These are phyloP conservation scores for Lyophyllum shimeji DNA, from an alignment of 768 basidiomycete species.

Conservation along the genomic window DNA sequence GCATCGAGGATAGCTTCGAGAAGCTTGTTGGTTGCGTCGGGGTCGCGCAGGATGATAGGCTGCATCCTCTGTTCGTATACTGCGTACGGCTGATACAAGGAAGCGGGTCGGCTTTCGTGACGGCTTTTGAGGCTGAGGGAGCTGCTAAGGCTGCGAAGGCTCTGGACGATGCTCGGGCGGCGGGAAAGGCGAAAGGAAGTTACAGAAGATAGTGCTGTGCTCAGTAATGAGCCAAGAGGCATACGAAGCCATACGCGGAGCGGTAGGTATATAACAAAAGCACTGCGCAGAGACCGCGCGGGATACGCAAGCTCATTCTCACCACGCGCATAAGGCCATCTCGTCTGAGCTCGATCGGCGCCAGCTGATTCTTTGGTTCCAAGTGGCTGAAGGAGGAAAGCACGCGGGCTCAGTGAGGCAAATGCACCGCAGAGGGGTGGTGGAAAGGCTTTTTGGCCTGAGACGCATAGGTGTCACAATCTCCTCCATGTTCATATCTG, in stretches of 20 bases:
- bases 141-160: conserved; percentile 28
- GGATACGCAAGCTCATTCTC: conserved; percentile 23
- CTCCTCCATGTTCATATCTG: conserved; percentile 3
- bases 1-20: conserved; percentile 49
- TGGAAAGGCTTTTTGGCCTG: not conserved
- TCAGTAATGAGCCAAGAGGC: conserved; percentile 37
- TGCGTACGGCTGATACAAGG: conserved; percentile 40
- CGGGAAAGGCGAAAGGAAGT: conserved; percentile 30
- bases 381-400: conserved; percentile 4
- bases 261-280: conserved; percentile 35
- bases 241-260: conserved; percentile 27
- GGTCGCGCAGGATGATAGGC: conserved; percentile 59
- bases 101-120: conserved; percentile 20
- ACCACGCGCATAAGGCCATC: conserved; percentile 16
- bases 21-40: conserved; percentile 53
- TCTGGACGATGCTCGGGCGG: conserved; percentile 31
- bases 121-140: conserved; percentile 23
- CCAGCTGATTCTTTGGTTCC: conserved; percentile 24
- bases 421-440: conserved; percentile 2
- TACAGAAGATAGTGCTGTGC: conserved; percentile 33
- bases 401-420: conserved; percentile 17
- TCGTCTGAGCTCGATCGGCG: conserved; percentile 29
- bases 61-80: conserved; percentile 50
- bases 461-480: not conserved
- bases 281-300: conserved; percentile 45